Evolutionary conservation across 495 filamentous ascomycete genomes (phyloP).

Genomic region (Penicillium antarcticum): DNA sequence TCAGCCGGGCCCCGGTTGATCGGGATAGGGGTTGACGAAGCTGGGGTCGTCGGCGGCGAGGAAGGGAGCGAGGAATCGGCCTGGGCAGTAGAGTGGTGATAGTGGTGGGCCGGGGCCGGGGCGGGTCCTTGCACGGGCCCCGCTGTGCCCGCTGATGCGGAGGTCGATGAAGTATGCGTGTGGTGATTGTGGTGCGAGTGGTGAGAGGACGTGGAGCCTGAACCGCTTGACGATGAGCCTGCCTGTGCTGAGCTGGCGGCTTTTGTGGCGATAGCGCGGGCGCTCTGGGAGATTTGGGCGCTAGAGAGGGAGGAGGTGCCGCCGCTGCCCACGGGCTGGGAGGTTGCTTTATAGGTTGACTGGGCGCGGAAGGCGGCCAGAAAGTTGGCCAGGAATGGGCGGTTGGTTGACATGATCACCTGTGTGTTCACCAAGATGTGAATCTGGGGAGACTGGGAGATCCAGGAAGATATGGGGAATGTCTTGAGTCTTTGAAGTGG

Average conservation of each 20-base stretch:
- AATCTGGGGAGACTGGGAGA: neutral
- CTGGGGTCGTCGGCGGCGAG: constrained; percentile 23
- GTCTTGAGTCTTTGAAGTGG: neutral
- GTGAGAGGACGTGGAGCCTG: constrained; percentile 3
- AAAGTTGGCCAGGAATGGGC: constrained; percentile 83
- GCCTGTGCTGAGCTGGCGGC: constrained; percentile 17
- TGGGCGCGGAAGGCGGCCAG: constrained; percentile 76
- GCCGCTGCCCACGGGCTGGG: constrained; percentile 19
- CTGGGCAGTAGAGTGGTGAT: constrained; percentile 4
- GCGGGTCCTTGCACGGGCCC: constrained; percentile 12
- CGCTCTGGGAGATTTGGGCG: constrained; percentile 35
- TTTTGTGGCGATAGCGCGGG: constrained; percentile 44
- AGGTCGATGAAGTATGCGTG: constrained; percentile 6
- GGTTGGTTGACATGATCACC: constrained; percentile 62
- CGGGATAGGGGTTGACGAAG: constrained; percentile 37
- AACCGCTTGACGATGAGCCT: constrained; percentile 8
- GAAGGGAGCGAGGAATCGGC: constrained; percentile 2
- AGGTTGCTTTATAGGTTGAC: constrained; percentile 47
- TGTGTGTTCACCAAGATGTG: neutral
- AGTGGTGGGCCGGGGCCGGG: constrained; percentile 10
- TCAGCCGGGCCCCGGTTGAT: constrained; percentile 28
- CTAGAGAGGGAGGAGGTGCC: constrained; percentile 28
- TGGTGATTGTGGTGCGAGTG: constrained; percentile 18
- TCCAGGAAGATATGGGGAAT: neutral
- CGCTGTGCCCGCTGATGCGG: constrained; percentile 20